Evolutionary conservation across 306 rosid species (phyloP).

Genomic region (Hylodesmum podocarpum): DNA sequence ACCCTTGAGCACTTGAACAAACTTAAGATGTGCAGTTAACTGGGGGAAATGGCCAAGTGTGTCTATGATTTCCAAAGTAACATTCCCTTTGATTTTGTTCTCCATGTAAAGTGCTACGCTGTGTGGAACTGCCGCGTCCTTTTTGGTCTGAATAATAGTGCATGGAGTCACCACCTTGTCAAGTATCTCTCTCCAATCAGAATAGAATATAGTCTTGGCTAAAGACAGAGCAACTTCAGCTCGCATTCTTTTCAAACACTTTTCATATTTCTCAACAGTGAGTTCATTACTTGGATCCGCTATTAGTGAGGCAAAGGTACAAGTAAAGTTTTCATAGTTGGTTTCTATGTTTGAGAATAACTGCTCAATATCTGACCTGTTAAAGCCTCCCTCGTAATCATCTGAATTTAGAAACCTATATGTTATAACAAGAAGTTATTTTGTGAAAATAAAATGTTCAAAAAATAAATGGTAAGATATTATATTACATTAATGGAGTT

Average conservation of each 20-base stretch:
- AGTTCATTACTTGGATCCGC: constrained; percentile 45
- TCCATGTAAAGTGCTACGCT: constrained; percentile 59
- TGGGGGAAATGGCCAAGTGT: not conserved
- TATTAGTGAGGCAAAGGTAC: constrained; percentile 38
- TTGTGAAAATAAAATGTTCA: not conserved
- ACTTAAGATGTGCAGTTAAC: not conserved
- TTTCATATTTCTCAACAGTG: constrained; percentile 39
- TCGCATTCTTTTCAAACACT: constrained; percentile 49
- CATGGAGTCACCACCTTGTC: constrained; percentile 34
- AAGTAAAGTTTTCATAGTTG: constrained; percentile 51
- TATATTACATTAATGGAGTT: too few species aligned
- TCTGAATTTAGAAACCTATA: constrained; percentile 56
- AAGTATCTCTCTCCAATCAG: constrained; percentile 58
- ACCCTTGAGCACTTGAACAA: not conserved
- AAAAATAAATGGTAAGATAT: not conserved
- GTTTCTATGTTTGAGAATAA: constrained; percentile 46
- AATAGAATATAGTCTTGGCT: constrained; percentile 54
- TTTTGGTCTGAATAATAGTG: constrained; percentile 53
- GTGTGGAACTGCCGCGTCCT: constrained; percentile 52
- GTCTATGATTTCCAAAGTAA: not conserved
- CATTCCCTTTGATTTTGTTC: constrained; percentile 51
- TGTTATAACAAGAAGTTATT: not conserved
- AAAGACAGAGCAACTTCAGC: constrained; percentile 48
- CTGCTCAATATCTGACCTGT: constrained; percentile 42
- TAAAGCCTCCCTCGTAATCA: constrained; percentile 68